These are phyloP conservation scores for Melanomma pulvis-pyrius DNA, from an alignment of 495 filamentous ascomycete genomes.

Conservation along the genomic window DNA sequence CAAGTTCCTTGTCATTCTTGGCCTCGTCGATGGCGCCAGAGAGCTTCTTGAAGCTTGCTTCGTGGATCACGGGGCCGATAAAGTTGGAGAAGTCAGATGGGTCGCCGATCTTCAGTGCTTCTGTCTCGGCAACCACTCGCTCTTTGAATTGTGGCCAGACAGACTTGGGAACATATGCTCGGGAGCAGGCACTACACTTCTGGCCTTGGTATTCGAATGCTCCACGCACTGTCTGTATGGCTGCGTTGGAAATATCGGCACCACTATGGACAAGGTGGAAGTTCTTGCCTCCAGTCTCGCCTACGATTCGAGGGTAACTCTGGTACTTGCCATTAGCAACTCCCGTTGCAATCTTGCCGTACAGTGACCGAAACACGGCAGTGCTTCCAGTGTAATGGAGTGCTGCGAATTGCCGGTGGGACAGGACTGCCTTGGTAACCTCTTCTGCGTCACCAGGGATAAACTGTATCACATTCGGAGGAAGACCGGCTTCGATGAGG, in stretches of 20 bases:
- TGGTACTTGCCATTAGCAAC: slow-evolving; percentile 46
- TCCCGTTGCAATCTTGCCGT: slow-evolving; percentile 45
- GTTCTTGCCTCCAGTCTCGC: slow-evolving; percentile 52
- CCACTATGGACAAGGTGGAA: slow-evolving; percentile 48
- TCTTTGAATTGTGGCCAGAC: slow-evolving; percentile 45
- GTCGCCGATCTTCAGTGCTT: slow-evolving; percentile 45
- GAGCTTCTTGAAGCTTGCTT: slow-evolving; percentile 47
- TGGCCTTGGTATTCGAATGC: slow-evolving; percentile 53
- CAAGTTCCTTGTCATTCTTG: slow-evolving; percentile 63
- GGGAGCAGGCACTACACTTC: slow-evolving; percentile 48
- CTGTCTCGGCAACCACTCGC: slow-evolving; percentile 41
- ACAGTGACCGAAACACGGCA: slow-evolving; percentile 46
- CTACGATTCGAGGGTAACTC: slow-evolving; percentile 49
- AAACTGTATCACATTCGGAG: slow-evolving; percentile 50
- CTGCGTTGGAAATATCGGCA: slow-evolving; percentile 47
- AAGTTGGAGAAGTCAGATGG: slow-evolving; percentile 47
- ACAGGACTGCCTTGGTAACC: slow-evolving; percentile 46
- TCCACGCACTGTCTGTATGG: slow-evolving; percentile 48
- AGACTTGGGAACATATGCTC: slow-evolving; percentile 46
- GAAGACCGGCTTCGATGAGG: slow-evolving; percentile 49
- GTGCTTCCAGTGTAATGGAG: slow-evolving; percentile 51
- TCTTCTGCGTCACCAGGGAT: slow-evolving; percentile 49
- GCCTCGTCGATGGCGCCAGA: slow-evolving; percentile 59
- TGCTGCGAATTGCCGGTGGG: slow-evolving; percentile 46
- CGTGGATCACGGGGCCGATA: slow-evolving; percentile 51